A percentile compares a stretch with the other conserved stretches of the same genome.
phyloP scores from a whole-genome alignment of 208 protist genomes.

The Trypanosoma theileri region DNA sequence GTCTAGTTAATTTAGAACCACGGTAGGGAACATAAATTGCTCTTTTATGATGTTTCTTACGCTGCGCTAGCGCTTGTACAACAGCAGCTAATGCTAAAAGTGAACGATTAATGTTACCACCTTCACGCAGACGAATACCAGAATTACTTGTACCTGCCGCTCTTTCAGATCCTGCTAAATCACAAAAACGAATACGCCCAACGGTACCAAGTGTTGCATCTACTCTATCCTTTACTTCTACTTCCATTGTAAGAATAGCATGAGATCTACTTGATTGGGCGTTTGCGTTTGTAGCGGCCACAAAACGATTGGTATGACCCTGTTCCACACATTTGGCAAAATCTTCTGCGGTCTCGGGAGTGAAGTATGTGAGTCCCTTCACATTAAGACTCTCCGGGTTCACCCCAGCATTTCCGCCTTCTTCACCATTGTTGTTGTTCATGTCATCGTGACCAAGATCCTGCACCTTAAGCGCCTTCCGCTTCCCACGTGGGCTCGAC shows the following conservation, averaged over 20 bases:
- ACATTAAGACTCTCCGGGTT: slow-evolving; percentile 55
- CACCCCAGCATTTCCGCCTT: not conserved
- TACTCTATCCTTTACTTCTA: slow-evolving; percentile 54
- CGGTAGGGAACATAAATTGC: slow-evolving; percentile 76
- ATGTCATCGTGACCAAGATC: slow-evolving; percentile 28
- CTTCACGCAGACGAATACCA: slow-evolving; percentile 86
- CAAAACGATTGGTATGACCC: slow-evolving; percentile 75
- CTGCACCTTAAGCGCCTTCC: slow-evolving; percentile 55
- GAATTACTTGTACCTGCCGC: slow-evolving; percentile 79
- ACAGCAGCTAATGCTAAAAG: slow-evolving; percentile 92
- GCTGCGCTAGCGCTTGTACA: slow-evolving; percentile 83
- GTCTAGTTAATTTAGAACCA: slow-evolving; percentile 79
- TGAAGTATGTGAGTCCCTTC: slow-evolving; percentile 58
- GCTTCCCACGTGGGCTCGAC: slow-evolving; percentile 21
- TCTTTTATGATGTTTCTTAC: slow-evolving; percentile 32
- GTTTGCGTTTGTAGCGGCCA: slow-evolving; percentile 74
- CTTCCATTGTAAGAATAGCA: slow-evolving; percentile 85
- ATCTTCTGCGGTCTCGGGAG: slow-evolving; percentile 56
- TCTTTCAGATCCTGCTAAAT: slow-evolving; percentile 89
- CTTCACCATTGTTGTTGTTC: not conserved
- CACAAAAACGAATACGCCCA: slow-evolving; percentile 78
- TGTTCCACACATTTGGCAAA: slow-evolving; percentile 59
- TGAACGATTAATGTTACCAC: slow-evolving; percentile 94
- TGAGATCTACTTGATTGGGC: slow-evolving; percentile 87
- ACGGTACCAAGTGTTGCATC: slow-evolving; percentile 46